Evolutionary conservation across 768 basidiomycete species (phyloP), one percentile per base, ranked within the genome.

Genomic region (Piloderma croceum): DNA sequence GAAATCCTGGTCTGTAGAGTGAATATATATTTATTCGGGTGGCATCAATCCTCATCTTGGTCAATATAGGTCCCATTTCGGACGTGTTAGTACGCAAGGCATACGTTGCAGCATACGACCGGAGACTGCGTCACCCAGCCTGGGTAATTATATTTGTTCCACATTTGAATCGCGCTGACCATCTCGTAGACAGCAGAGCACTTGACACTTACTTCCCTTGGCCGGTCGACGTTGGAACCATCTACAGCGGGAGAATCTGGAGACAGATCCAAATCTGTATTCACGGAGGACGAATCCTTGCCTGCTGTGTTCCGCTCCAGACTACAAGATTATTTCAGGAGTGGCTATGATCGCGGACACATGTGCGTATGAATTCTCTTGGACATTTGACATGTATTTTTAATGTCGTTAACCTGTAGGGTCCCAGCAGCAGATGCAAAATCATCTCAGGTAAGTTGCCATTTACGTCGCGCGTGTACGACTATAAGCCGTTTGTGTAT

Each of bases 361-460:
- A 97, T 98, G 94, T n/a, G n/a, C n/a, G n/a, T 90, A 44, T 34
- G 85, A 69, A 18, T 34, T 27, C 5, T 21, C 4, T 31, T 21
- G 10, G 9, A 21, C 12, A 15, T 15, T 29, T 13, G 7, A 15
- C 3, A 31, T 31, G 15, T 35, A 21, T 31, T 21, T 20, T 12
- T 10, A 18, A 9, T 35, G 19, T 23, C 40, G 18, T 41, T 10
- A 37, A 18, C 34, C 15, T 39, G 7, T 43, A 90, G 89, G 90
- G 91, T 94, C 0, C 92, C 93, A 24, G 94, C 94, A 15, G 94
- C 94, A 22, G 96, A 99, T 62, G 93, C 91, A 6, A 98, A 93
- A 59, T 63, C 68, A 23, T 90, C 88, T 12, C 91, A 92, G 64
- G 83, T 81, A 49, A 6, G 60, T 47, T 17, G 19, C 34, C 19